Base-by-base conservation (phyloP, 2,329 filamentous ascomycete genomes). In the Thelonectria olida region DNA sequence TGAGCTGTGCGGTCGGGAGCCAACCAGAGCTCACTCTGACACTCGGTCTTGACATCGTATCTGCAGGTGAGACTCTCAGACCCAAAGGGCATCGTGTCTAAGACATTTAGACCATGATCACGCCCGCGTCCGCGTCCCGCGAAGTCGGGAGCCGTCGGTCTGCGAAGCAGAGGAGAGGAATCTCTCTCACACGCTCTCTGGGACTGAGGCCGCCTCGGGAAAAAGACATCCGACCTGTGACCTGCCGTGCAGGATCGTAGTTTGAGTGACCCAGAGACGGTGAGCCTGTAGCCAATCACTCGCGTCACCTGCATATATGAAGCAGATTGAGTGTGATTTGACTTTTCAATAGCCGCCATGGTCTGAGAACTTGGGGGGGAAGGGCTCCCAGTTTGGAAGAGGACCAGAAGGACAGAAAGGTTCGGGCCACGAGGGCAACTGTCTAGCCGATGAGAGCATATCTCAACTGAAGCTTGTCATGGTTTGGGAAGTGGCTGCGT, bases 181-280 rank as follows among this genome's bases (percentile, higher is more conserved):
- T 20, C n/a, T 36, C n/a, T n/a, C n/a, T n/a, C n/a, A n/a, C n/a
- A n/a, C n/a, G n/a, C n/a, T n/a, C n/a, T n/a, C n/a, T n/a, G n/a
- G n/a, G 47, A 31, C 17, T 39, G 41, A 31, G 31, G 53, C 52
- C 48, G 52, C 42, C 63, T 34, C 58, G 39, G 25, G 28, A 65
- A 63, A 70, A 62, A n/a, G n/a, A n/a, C 65, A 63, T 50, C 67
- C 67, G 67, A 67, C 47, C 42, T 56, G 59, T 48, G 41, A 64
- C 48, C n/a, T 41, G 38, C 41, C 31, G 45, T 67, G 63, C 54
- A 62, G 63, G 58, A 69, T 67, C 58, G 47, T 31, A 61, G 57
- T 62, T 65, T 57, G 57, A 61, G 59, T 61, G 53, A 49, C 57
- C 49, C 50, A 42, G 47, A 50, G 28, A 45, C 7, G 23, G 53